phyloP scores from a whole-genome alignment of 2,329 filamentous ascomycete genomes.

The Apiospora malaysiana region DNA sequence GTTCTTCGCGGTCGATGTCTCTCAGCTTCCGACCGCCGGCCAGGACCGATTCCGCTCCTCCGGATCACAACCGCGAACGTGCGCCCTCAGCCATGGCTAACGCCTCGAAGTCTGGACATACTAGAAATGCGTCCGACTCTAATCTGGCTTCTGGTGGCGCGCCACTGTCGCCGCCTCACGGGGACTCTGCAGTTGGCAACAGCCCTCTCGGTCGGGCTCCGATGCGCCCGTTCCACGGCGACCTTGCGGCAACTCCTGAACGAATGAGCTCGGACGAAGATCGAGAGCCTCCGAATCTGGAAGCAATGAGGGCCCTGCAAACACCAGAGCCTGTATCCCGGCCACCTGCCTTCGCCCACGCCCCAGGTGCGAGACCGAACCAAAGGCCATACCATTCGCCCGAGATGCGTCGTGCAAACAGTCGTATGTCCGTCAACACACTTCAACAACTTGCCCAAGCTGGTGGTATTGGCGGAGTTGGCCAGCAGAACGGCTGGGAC shows the following conservation, averaged over 20 bases:
- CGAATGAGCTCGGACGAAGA: slow-evolving; percentile 65
- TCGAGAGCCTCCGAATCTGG: slow-evolving; percentile 53
- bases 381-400: slow-evolving; percentile 75
- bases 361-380: slow-evolving; percentile 71
- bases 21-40: slow-evolving; percentile 46
- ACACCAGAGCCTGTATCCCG: slow-evolving; percentile 78
- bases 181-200: slow-evolving; percentile 32
- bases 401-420: slow-evolving; percentile 81
- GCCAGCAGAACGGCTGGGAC: slow-evolving; percentile 37
- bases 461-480: slow-evolving; percentile 54
- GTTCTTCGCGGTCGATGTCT: slow-evolving; percentile 59
- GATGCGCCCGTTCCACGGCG: slow-evolving; percentile 47
- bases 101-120: slow-evolving; percentile 43
- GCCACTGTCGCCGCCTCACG: slow-evolving; percentile 34
- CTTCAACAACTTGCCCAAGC: slow-evolving; percentile 80
- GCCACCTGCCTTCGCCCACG: slow-evolving; percentile 82
- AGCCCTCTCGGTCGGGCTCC: slow-evolving; percentile 43
- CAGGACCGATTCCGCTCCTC: slow-evolving; percentile 59
- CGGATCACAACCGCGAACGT: slow-evolving; percentile 46
- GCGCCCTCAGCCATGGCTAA: slow-evolving; percentile 42
- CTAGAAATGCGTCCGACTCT: slow-evolving; percentile 56
- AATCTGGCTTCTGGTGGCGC: slow-evolving; percentile 35
- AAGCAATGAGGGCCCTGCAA: slow-evolving; percentile 60
- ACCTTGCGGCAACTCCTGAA: slow-evolving; percentile 55
- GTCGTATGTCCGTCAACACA: slow-evolving; percentile 82